Percentiles rank a stretch among this genome's conserved stretches.
Evolutionary conservation across 768 basidiomycete genomes (phyloP).

Genomic region (Leccinum broughii): DNA sequence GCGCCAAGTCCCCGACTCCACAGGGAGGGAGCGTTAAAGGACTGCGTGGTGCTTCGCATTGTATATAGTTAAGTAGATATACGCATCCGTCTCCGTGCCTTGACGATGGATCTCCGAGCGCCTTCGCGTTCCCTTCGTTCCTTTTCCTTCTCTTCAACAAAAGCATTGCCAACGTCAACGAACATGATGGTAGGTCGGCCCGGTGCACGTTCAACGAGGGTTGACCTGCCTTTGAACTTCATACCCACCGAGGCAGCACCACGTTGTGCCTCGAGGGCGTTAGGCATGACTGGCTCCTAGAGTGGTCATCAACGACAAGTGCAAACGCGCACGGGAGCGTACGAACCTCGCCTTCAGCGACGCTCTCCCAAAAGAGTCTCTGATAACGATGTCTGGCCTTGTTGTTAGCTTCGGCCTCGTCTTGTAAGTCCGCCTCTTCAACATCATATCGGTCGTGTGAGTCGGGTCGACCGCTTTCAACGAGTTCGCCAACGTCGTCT

Average conservation of each 20-base stretch:
- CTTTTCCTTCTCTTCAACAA: conserved; percentile 57
- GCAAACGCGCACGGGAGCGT: conserved; percentile 8
- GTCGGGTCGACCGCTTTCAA: conserved; percentile 7
- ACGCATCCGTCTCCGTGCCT: conserved; percentile 32
- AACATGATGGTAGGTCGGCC: conserved; percentile 64
- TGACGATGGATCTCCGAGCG: conserved; percentile 44
- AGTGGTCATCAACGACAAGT: not conserved
- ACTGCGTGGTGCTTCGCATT: no score
- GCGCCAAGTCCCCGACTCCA: no score
- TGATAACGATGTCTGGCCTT: conserved; percentile 64
- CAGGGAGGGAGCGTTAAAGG: no score
- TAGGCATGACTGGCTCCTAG: conserved; percentile 65
- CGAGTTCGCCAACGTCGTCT: conserved; percentile 7
- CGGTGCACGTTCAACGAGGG: conserved; percentile 37
- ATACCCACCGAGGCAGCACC: conserved; percentile 39
- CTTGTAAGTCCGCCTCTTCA: conserved; percentile 61
- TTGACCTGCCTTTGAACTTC: conserved; percentile 39
- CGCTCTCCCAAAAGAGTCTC: conserved; percentile 77
- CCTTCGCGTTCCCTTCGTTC: conserved; percentile 50
- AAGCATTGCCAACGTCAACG: conserved; percentile 72
- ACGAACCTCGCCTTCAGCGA: conserved; percentile 65
- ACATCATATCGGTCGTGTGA: conserved; percentile 43
- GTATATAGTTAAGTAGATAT: no score
- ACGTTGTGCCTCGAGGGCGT: conserved; percentile 51
- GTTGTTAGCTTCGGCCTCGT: conserved; percentile 55